A percentile compares a stretch with the other conserved stretches of the same genome.
Conservation (phyloP, 176 grass and related monocot species). For the maize (Zea mays) region Zm-B73-REFERENCE-NAM-5.0 NC_050100.1:205986501-205987000, state of each 20-base stretch:
- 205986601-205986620: slow-evolving; percentile 70
- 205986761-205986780: slow-evolving; percentile 97
- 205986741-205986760: slow-evolving; percentile 73
- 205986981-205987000: slow-evolving; percentile 86
- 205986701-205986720: slow-evolving; percentile 76
- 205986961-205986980: slow-evolving; percentile 81
- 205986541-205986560: slow-evolving; percentile 87
- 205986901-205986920: slow-evolving; percentile 29
- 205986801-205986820: slow-evolving; percentile 79
- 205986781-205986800: slow-evolving; percentile 70
- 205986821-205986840: slow-evolving; percentile 84
- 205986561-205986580: slow-evolving; percentile 93
- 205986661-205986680: slow-evolving; percentile 74
- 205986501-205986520: slow-evolving; percentile 70
- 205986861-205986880: slow-evolving; percentile 45
- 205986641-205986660: slow-evolving; percentile 82
- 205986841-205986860: slow-evolving; percentile 70
- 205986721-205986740: slow-evolving; percentile 78
- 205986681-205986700: slow-evolving; percentile 68
- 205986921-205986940: slow-evolving; percentile 41
- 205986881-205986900: slow-evolving; percentile 30
- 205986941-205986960: slow-evolving; percentile 85
- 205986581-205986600: slow-evolving; percentile 84
- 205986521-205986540: slow-evolving; percentile 77
- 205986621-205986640: slow-evolving; percentile 70